phyloP scores from a whole-genome alignment of 495 filamentous ascomycete species.

The Paragyromitra xinjiangensis region DNA sequence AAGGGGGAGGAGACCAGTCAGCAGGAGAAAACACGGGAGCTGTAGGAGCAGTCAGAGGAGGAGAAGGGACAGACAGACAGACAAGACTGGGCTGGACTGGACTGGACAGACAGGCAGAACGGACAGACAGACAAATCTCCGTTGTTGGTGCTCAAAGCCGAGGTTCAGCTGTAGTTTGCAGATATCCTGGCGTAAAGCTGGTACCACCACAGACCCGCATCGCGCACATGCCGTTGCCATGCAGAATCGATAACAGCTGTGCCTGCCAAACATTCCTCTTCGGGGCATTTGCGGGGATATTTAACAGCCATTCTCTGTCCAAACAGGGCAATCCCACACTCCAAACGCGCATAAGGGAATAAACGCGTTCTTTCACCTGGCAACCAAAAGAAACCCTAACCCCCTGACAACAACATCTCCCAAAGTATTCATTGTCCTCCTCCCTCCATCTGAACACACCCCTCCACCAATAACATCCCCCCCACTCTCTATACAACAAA shows the following conservation, averaged over 20 bases:
- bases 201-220: neutral
- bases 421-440: conserved; percentile 1
- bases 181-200: neutral
- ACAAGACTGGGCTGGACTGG: neutral
- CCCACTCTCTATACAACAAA: neutral
- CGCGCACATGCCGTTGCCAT: too few species aligned
- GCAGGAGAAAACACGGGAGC: neutral
- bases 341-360: neutral
- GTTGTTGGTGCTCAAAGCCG: neutral
- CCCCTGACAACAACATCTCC: conserved; percentile 6
- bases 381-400: conserved; percentile 10
- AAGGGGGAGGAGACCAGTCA: neutral
- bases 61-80: neutral
- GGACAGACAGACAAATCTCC: neutral
- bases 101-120: neutral
- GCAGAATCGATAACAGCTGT: neutral
- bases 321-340: neutral
- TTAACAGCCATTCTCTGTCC: too few species aligned
- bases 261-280: too few species aligned
- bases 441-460: neutral
- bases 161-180: neutral
- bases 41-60: neutral
- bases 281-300: too few species aligned
- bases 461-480: neutral
- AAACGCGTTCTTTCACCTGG: conserved; percentile 5